Evolutionary conservation across 768 basidiomycete genomes (phyloP), one percentile per base, ranked within the genome.

Genomic region (Artomyces pyxidatus): DNA sequence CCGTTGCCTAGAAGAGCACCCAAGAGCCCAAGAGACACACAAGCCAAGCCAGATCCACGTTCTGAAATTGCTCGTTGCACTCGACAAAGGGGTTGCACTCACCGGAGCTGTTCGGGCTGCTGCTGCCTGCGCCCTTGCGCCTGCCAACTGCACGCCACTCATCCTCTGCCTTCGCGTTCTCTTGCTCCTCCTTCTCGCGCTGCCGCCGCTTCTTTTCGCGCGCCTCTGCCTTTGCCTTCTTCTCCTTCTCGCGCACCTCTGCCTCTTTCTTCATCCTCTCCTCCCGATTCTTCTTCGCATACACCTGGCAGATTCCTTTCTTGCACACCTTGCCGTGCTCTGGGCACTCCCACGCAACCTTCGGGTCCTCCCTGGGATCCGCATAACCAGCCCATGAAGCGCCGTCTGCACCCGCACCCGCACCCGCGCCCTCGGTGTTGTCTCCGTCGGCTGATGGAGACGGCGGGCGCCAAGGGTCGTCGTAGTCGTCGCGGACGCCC

Each of bases 241-340:
- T 46, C 14, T 41, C 32, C 32, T 44, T 27, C 6, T 25, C 29
- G n/a, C 54, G n/a, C 38, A 40, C 22, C 21, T 43, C 26, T 12
- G 14, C 22, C 39, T 50, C 47, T 11, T 17, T 21, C 42, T 11
- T n/a, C 21, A 5, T 8, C 12, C 52, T 44, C 8, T 14, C 9
- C 8, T 43, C 45, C 2, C n/a, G 12, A 17, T 50, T 42, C 10
- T 39, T 0, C 4, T 6, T 19, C 29, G 26, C 45, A 5, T 27
- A 37, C 28, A 14, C 48, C 32, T 42, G 22, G 52, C 55, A 56
- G 7, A 56, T 50, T 0, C 49, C 49, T 4, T 35, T 37, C 25
- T 2, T 44, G 46, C 55, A 56, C 38, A 38, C n/a, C 21, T 42
- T 10, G 7, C 55, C 55, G 12, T 56, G 55, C 8, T 29, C 25